These are phyloP conservation scores for Westerdykella aurantiaca DNA, from an alignment of 2,329 filamentous ascomycete species.

Conservation along the genomic window DNA sequence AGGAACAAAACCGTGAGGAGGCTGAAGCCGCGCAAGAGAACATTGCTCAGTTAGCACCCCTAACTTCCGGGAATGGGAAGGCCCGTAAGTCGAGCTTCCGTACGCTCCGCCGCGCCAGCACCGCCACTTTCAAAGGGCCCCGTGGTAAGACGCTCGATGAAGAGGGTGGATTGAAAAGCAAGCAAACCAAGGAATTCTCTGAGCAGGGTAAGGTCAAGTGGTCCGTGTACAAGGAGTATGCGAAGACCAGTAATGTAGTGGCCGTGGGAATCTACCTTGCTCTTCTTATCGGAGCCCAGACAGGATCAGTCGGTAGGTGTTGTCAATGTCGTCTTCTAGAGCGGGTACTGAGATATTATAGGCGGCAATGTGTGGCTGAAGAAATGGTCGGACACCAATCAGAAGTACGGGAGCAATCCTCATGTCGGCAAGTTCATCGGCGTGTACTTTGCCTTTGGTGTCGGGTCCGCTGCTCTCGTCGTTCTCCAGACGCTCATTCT, in stretches of 20 bases:
- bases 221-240: slow-evolving; percentile 90
- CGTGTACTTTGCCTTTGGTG: slow-evolving; percentile 90
- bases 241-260: slow-evolving; percentile 82
- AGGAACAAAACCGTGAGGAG: slow-evolving; percentile 48
- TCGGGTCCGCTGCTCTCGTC: slow-evolving; percentile 77
- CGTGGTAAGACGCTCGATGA: slow-evolving; percentile 81
- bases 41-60: slow-evolving; percentile 68
- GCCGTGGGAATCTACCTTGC: slow-evolving; percentile 77
- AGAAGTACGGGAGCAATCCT: slow-evolving; percentile 60
- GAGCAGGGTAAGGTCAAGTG: slow-evolving; percentile 99
- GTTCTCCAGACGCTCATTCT: slow-evolving; percentile 89
- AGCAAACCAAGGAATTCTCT: slow-evolving; percentile 77
- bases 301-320: slow-evolving; percentile 66
- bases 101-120: slow-evolving; percentile 83
- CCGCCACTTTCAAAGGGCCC: slow-evolving; percentile 81
- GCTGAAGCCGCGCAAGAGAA: slow-evolving; percentile 61
- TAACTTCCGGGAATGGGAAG: slow-evolving; percentile 55
- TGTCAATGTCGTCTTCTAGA: slow-evolving; percentile 10
- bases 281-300: slow-evolving; percentile 73
- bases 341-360: slow-evolving; percentile 33
- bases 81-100: slow-evolving; percentile 62
- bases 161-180: slow-evolving; percentile 68
- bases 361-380: slow-evolving; percentile 89
- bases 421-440: slow-evolving; percentile 85
- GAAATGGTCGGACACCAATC: slow-evolving; percentile 80